Percentiles rank a stretch among this genome's conserved stretches.
These are phyloP conservation scores for Talaromyces sp. DNA, from an alignment of 2,329 filamentous ascomycete species.

Conservation along the genomic window DNA sequence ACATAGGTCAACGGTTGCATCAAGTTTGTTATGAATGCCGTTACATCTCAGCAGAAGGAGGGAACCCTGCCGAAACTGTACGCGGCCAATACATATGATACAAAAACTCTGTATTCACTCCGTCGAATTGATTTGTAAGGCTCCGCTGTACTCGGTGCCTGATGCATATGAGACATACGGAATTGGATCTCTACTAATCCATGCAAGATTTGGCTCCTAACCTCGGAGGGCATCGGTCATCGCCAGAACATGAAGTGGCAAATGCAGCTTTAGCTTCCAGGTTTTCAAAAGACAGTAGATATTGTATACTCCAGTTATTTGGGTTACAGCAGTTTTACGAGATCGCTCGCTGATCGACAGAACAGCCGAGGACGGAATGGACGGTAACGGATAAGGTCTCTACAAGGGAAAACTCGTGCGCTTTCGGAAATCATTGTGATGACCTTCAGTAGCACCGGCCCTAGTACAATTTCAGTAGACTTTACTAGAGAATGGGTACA, in stretches of 20 bases:
- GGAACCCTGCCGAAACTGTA: background rate
- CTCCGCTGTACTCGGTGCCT: background rate
- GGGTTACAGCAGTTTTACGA: background rate
- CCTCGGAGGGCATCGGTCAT: background rate
- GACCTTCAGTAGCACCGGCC: background rate
- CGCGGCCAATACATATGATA: background rate
- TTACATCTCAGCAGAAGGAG: background rate
- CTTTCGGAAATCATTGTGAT: background rate
- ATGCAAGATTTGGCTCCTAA: background rate
- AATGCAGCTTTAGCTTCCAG: background rate
- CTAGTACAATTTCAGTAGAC: background rate
- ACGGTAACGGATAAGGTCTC: background rate
- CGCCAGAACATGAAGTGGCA: background rate
- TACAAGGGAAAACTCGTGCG: background rate
- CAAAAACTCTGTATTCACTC: background rate
- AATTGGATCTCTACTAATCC: background rate
- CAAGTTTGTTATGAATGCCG: background rate
- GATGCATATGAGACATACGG: background rate
- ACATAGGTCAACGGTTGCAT: background rate
- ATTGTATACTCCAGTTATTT: background rate
- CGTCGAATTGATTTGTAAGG: background rate
- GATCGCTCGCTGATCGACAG: background rate
- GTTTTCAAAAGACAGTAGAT: background rate
- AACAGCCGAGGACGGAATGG: background rate
- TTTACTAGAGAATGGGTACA: background rate